phyloP scores from a whole-genome alignment of 805 yeast genomes.

The Kuraishia cidri region DNA sequence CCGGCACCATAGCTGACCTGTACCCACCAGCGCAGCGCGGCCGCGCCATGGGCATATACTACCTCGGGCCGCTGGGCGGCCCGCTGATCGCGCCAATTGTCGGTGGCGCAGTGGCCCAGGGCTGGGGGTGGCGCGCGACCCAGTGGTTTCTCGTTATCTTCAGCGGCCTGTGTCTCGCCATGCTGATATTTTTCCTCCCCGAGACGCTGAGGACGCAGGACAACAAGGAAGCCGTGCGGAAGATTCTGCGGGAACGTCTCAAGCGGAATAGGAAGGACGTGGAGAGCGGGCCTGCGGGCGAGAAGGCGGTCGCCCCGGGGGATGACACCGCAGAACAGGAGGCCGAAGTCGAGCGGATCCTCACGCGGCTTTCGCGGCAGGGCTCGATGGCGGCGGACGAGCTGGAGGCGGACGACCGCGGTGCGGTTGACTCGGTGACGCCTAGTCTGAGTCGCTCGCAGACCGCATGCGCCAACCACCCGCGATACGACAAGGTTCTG shows the following conservation, averaged over 20 bases:
- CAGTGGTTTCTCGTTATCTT: slow-evolving; percentile 76
- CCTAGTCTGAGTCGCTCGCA: slow-evolving; percentile 6
- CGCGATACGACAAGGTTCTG: not conserved
- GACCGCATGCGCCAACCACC: not conserved
- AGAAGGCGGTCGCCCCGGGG: slow-evolving; percentile 3
- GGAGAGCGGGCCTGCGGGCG: slow-evolving; percentile 4
- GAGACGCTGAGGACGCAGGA: slow-evolving; percentile 70
- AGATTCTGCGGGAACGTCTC: slow-evolving; percentile 24
- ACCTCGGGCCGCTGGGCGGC: slow-evolving; percentile 74
- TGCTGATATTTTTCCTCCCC: slow-evolving; percentile 55
- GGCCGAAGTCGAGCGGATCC: slow-evolving; percentile 19
- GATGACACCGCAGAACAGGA: slow-evolving; percentile 9
- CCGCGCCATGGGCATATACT: slow-evolving; percentile 68
- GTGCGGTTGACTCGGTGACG: slow-evolving; percentile 24
- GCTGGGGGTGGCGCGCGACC: slow-evolving; percentile 85
- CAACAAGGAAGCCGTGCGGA: slow-evolving; percentile 42
- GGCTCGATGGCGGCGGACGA: slow-evolving; percentile 9
- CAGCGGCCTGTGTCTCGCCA: slow-evolving; percentile 41
- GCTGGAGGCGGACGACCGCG: slow-evolving; percentile 22
- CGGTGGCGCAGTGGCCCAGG: slow-evolving; percentile 65
- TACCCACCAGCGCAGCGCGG: slow-evolving; percentile 65
- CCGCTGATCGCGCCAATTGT: slow-evolving; percentile 74
- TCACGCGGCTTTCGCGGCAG: slow-evolving; percentile 19
- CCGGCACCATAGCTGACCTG: slow-evolving; percentile 78
- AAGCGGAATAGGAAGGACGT: slow-evolving; percentile 6